Percentiles rank a stretch among this genome's conserved stretches.
These are phyloP conservation scores for Sphenostylis stenocarpa DNA, from an alignment of 306 rosid species.

Conservation along the genomic window DNA sequence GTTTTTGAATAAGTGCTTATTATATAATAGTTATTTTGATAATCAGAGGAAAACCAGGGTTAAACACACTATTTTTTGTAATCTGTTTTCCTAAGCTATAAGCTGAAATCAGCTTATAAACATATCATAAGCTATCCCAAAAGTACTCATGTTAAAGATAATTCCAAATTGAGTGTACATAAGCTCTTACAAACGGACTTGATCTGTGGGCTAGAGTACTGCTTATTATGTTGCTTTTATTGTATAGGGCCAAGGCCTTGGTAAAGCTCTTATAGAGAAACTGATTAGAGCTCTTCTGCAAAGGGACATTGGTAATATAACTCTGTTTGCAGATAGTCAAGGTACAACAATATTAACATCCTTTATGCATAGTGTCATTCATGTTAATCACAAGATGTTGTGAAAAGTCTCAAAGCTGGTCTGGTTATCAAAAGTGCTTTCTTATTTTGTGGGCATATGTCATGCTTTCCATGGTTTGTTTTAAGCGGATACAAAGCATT, in stretches of 20 bases:
- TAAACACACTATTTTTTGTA: background rate
- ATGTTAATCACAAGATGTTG: background rate
- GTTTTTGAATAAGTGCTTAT: background rate
- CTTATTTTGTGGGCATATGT: background rate
- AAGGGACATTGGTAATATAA: constrained; percentile 89
- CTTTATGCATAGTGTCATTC: constrained; percentile 1
- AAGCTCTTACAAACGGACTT: background rate
- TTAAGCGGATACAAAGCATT: background rate
- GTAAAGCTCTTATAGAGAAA: constrained; percentile 90
- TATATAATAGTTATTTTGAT: background rate
- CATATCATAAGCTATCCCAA: background rate
- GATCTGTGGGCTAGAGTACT: background rate
- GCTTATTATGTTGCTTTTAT: constrained; percentile 34
- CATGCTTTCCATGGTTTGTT: constrained; percentile 4
- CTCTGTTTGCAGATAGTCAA: constrained; percentile 91
- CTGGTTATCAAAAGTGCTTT: constrained; percentile 18
- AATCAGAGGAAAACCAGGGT: background rate
- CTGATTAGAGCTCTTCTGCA: constrained; percentile 82
- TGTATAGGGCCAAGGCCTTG: constrained; percentile 92
- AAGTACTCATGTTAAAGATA: background rate
- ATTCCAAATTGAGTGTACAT: background rate
- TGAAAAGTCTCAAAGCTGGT: background rate
- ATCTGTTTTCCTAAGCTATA: background rate
- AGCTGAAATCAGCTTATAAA: background rate
- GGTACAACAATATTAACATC: constrained; percentile 48